Evolutionary conservation across 2,329 filamentous ascomycete species (phyloP), one percentile per base, ranked within the genome.

Genomic region (Penicillium janthinellum): DNA sequence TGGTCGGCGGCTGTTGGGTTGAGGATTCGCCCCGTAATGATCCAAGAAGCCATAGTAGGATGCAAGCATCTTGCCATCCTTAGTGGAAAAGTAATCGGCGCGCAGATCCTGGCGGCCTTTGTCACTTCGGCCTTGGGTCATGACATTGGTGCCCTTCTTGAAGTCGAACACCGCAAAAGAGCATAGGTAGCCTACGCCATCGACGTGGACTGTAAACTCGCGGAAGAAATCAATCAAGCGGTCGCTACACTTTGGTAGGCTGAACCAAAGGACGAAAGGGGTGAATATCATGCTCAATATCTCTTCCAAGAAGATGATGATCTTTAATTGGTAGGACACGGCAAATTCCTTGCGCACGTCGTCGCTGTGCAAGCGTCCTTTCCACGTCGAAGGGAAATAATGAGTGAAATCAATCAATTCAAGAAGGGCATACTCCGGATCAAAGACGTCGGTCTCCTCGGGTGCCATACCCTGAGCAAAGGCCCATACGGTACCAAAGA

Each of bases 131-230:
- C 63, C 65, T 66, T 78, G 78, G n/a, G 77, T 75, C 42, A 79
- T 77, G 64, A 83, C 83, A 50, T 85, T 83, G 22, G 88, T 82
- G 25, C 88, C 90, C 73, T 92, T 94, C 75, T 96, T 93, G 79
- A 98, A 98, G 64, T 97, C 91, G 70, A 99, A 99, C 38, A 96
- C 92, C 3, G 95, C 95, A 78, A 97, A 98, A 1, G 94, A 97
- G 76, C 95, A 99, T 11, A 98, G 92, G 66, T 97, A 94, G 22
- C 95, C 95, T 38, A 99, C 84, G 0, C 95, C 95, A 71, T 99
- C 95, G 15, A 99, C 94, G 68, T 99, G 93, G 22, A 99, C 88
- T 0, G 95, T 98, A 68, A 98, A 97, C 73, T 99, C 95, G 41
- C 95, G 88, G 81, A 99, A 98, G 77, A 99, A 99, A 77, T 99